A percentile compares a stretch with the other conserved stretches of the same genome.
These are phyloP conservation scores for Aegilops umbellulata DNA, from an alignment of 176 grass and related monocot species.

Conservation along the genomic window DNA sequence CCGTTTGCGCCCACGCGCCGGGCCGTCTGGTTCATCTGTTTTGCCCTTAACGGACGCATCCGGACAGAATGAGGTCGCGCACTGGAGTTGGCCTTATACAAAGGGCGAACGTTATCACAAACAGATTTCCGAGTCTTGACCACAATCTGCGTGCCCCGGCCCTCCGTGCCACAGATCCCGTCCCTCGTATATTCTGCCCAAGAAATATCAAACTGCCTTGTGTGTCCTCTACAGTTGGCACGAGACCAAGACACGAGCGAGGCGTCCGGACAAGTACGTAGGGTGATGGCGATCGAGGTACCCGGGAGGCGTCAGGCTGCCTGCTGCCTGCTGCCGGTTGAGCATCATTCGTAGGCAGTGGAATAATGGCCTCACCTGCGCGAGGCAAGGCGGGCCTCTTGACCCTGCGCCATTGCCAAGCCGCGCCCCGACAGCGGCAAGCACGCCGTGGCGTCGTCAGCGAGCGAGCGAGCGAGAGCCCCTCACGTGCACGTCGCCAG, in stretches of 20 bases:
- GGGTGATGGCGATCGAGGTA: conserved; percentile 7
- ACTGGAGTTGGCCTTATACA: too few relatives aligned
- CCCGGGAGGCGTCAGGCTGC: conserved; percentile 5
- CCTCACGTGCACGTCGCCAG: conserved; percentile 12
- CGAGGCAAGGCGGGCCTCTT: not conserved
- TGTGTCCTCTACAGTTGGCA: not conserved
- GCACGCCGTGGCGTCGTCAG: not conserved
- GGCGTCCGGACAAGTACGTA: not conserved
- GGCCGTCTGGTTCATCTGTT: too few relatives aligned
- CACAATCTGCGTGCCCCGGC: too few relatives aligned
- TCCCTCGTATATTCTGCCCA: not conserved
- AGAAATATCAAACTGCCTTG: not conserved
- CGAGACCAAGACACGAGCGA: not conserved
- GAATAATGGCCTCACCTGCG: conserved; percentile 21
- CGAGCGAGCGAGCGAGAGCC: not conserved
- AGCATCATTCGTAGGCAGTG: conserved; percentile 10
- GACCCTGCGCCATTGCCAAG: conserved; percentile 8
- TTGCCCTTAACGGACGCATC: too few relatives aligned
- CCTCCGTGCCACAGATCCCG: too few relatives aligned
- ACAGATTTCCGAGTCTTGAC: too few relatives aligned
- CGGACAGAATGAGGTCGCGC: too few relatives aligned
- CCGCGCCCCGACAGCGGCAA: not conserved
- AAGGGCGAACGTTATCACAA: too few relatives aligned
- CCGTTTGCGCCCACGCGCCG: too few relatives aligned
- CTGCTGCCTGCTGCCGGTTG: not conserved